Base-by-base conservation (phyloP, 306 rosid genomes). In the Pyrus bretschneideri region DNA sequence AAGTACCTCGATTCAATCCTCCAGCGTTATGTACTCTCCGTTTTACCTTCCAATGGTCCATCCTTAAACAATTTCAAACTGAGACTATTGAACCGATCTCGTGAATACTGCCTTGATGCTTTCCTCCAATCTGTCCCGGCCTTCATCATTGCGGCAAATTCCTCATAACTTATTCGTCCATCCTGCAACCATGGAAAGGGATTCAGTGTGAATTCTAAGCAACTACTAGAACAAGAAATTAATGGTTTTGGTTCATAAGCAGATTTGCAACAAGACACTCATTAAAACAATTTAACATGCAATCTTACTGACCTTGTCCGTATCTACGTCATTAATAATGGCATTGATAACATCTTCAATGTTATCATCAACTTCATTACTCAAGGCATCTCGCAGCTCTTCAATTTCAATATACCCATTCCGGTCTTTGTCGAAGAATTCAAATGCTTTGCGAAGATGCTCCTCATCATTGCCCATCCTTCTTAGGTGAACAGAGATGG, bases 121-220 rank as follows among this genome's bases (percentile, higher is more conserved):
- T 92, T 95, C 81, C 99, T 88, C 99, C 99, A 95, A 81, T 95
- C 97, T 45, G 99, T 95, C 19, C 97, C 99, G 0, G 97, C 92
- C 89, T 92, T 95, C 99, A 95, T 95, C 99, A 95, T 95, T 11
- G 93, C 29, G 2, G 93, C 81, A 49, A 95, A 95, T 68, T 95
- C 99, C 31, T 91, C 97, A 6, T 84, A 92, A 85, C 97, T 95
- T 84, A 95, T 95, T 76, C 64, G 86, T 75, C 93, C 99, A 70
- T 95, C 97, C 99, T 95, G 88, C 83, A 84, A 68, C 38, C 58
- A 82, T 22, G 63, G 67, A 51, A 49, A 55, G 46, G 49, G 51
- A 18, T 46, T 30, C 70, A 44, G 79, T 44, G 61, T 61, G 15
- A 3, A 45, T 40, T 70, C 29, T n/a, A 61, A 59, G 64, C 78